Base-by-base conservation (phyloP, 192 early-diverging fungal genomes). In the Backusella parvicylindrica region DNA sequence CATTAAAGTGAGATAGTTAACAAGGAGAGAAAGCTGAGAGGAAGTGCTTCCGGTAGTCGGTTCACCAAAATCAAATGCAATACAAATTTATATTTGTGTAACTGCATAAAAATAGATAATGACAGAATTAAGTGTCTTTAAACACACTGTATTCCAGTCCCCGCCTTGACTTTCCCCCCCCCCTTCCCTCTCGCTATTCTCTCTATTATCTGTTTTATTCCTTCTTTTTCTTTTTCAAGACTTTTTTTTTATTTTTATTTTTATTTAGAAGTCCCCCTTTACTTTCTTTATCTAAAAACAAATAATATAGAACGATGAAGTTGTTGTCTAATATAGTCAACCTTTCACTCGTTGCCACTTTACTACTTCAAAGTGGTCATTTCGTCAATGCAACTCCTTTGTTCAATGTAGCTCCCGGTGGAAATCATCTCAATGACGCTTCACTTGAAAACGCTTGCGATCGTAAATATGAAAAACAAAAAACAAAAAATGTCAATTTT, bases 371-470 rank as follows among this genome's bases (percentile, higher is more conserved):
- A 43, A 30, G 28, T 40, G 72, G 72, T 63, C 36, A 26, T 31
- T 73, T 73, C 21, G 60, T 63, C n/a, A 65, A 33, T 21, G 72
- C 71, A 9, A 72, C 53, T 15, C 71, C 71, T 38, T 63, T 63
- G n/a, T 72, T 72, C 53, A 63, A 36, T 63, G 31, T 38, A 9
- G 32, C 32, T 50, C 31, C 70, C 41, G 41, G n/a, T n/a, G 43
- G 31, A 31, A 70, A 47, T 36, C 43, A 71, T 49, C 16, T 23
- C 37, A 70, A 71, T 31, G 70, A 33, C 31, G 70, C 31, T 31
- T 49, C 50, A 5, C 26, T 50, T 13, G 32, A 56, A 26, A 33
- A n/a, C 33, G 13, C 36, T 56, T 56, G 43, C 32, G 40, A 72
- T 18, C 8, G 47, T 31, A 56, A 28, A 18, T 47, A 47, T 47